Evolutionary conservation across 306 rosid genomes (phyloP).

Genomic region (Benincasa hispida): DNA sequence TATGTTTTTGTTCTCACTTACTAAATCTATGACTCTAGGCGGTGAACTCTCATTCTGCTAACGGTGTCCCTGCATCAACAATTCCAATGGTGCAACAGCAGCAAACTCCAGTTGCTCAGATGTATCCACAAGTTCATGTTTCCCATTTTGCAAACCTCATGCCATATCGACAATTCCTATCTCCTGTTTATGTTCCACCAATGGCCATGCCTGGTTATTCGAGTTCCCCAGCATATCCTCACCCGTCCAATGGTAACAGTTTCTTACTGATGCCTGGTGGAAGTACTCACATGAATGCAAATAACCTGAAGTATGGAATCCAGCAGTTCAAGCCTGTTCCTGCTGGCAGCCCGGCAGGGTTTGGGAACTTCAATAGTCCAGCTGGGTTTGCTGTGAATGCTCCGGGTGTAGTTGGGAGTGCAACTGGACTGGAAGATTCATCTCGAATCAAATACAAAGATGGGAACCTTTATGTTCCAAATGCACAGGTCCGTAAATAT

Average conservation of each 20-base stretch:
- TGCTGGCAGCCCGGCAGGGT: slow-evolving; percentile 72
- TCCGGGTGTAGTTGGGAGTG: slow-evolving; percentile 84
- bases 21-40: slow-evolving; percentile 30
- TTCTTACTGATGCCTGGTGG: slow-evolving; percentile 95
- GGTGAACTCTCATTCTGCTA: slow-evolving; percentile 41
- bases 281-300: slow-evolving; percentile 75
- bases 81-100: slow-evolving; percentile 73
- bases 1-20: background rate
- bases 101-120: slow-evolving; percentile 65
- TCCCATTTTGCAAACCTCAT: slow-evolving; percentile 74
- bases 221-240: slow-evolving; percentile 76
- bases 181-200: slow-evolving; percentile 96
- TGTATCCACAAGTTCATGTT: slow-evolving; percentile 96
- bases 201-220: slow-evolving; percentile 95
- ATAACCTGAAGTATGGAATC: slow-evolving; percentile 77
- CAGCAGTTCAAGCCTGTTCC: slow-evolving; percentile 94
- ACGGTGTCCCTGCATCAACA: slow-evolving; percentile 53
- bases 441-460: slow-evolving; percentile 90
- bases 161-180: slow-evolving; percentile 84
- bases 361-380: slow-evolving; percentile 68
- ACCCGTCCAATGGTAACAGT: slow-evolving; percentile 74
- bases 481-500: slow-evolving; percentile 60
- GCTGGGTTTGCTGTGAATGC: slow-evolving; percentile 72
- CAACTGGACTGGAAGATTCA: slow-evolving; percentile 72
- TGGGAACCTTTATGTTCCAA: slow-evolving; percentile 71